Conservation (phyloP, 1,139 yeast species). For the Yamadazyma oceani region DNA sequence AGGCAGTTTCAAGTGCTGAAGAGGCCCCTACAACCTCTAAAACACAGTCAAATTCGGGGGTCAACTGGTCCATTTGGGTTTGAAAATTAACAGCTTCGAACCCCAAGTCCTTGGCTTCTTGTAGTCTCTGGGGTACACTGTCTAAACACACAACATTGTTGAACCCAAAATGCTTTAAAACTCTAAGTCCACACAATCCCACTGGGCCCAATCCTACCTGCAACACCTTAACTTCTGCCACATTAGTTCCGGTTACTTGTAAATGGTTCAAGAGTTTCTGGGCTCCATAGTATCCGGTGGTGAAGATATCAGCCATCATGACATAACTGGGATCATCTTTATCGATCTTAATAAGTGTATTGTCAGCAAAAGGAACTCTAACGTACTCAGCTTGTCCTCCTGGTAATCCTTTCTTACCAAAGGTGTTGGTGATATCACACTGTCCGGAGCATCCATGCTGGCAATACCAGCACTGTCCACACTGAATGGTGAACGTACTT, state of each 20-base stretch:
- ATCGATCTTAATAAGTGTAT: slow-evolving; percentile 41
- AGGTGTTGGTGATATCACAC: slow-evolving; percentile 51
- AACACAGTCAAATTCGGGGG: slow-evolving; percentile 54
- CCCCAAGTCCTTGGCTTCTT: slow-evolving; percentile 47
- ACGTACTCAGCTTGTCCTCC: slow-evolving; percentile 66
- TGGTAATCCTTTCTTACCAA: slow-evolving; percentile 54
- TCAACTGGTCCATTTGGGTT: slow-evolving; percentile 28
- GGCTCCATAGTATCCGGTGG: slow-evolving; percentile 63
- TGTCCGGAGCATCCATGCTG: slow-evolving; percentile 52
- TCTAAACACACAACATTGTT: slow-evolving; percentile 51
- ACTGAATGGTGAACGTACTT: slow-evolving; percentile 54
- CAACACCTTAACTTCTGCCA: slow-evolving; percentile 40
- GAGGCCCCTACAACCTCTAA: slow-evolving; percentile 58
- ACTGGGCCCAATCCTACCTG: slow-evolving; percentile 70
- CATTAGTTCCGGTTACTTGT: slow-evolving; percentile 20
- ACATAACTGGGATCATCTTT: slow-evolving; percentile 47
- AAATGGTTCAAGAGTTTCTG: slow-evolving; percentile 48
- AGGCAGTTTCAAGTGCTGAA: slow-evolving; percentile 51
- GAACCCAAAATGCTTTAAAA: slow-evolving; percentile 49
- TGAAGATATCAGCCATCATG: slow-evolving; percentile 66
- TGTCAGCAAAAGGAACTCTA: slow-evolving; percentile 55
- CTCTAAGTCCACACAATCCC: slow-evolving; percentile 54
- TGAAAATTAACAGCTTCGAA: slow-evolving; percentile 46
- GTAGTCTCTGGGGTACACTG: slow-evolving; percentile 47
- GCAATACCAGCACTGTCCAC: slow-evolving; percentile 60